phyloP scores from a whole-genome alignment of 2,329 filamentous ascomycete genomes.

The Hypoxylon sp. region DNA sequence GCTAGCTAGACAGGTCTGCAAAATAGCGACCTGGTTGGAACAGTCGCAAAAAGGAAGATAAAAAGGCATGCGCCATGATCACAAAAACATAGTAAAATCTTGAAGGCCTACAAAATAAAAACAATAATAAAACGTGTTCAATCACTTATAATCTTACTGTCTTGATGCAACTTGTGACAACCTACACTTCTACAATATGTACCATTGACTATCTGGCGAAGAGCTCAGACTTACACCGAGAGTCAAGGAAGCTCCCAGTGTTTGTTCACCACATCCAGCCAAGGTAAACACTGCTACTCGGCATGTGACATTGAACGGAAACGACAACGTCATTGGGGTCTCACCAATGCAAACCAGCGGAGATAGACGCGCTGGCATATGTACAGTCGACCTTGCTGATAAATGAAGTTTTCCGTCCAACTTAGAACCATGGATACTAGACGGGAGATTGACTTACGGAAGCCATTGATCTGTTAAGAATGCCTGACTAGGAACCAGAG shows the following conservation, averaged over 20 bases:
- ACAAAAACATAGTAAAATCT: constrained; percentile 42
- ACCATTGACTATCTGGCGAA: background rate
- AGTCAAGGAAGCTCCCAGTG: constrained; percentile 11
- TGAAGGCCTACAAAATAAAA: constrained; percentile 43
- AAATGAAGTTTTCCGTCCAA: constrained; percentile 7
- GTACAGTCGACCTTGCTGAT: constrained; percentile 11
- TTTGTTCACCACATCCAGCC: constrained; percentile 5
- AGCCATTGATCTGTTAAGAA: too few relatives aligned
- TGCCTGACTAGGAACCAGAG: too few relatives aligned
- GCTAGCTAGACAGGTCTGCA: constrained; percentile 25
- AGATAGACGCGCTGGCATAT: constrained; percentile 24
- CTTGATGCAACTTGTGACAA: constrained; percentile 4
- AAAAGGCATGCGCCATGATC: constrained; percentile 39
- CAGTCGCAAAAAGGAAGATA: constrained; percentile 19
- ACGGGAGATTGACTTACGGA: constrained; percentile 9
- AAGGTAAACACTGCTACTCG: constrained; percentile 5
- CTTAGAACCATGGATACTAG: constrained; percentile 19
- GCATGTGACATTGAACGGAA: constrained; percentile 25
- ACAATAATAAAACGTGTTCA: constrained; percentile 38
- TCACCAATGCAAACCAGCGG: constrained; percentile 23
- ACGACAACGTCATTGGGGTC: constrained; percentile 20
- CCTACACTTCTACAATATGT: constrained; percentile 4
- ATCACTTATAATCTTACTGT: constrained; percentile 4
- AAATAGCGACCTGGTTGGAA: constrained; percentile 24
- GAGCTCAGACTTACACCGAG: background rate